Evolutionary conservation across 108 stramenopile species (phyloP).

Genomic region (Nitzschia palea): DNA sequence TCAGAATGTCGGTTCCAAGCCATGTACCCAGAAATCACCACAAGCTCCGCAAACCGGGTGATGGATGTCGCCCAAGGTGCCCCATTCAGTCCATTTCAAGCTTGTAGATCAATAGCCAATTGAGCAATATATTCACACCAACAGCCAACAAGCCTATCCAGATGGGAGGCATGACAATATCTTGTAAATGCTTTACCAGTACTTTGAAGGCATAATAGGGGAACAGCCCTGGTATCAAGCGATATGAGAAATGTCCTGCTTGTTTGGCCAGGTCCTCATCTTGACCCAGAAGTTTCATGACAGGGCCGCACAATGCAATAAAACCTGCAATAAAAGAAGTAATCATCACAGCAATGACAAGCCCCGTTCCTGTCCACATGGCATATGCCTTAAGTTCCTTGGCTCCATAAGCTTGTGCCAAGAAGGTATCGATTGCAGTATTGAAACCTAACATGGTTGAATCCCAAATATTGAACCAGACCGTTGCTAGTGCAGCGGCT

Average conservation of each 20-base stretch:
- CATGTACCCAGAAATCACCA: slow-evolving; percentile 26
- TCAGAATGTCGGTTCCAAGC: background rate
- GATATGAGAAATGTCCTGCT: slow-evolving; percentile 38
- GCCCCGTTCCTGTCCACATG: slow-evolving; percentile 35
- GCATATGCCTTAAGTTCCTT: slow-evolving; percentile 32
- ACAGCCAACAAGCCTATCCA: slow-evolving; percentile 43
- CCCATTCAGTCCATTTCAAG: slow-evolving; percentile 23
- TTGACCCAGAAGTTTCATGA: slow-evolving; percentile 44
- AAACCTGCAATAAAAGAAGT: slow-evolving; percentile 27
- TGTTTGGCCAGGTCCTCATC: slow-evolving; percentile 29
- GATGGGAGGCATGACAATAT: slow-evolving; percentile 29
- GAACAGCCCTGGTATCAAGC: slow-evolving; percentile 45
- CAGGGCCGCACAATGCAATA: slow-evolving; percentile 38
- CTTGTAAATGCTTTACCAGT: slow-evolving; percentile 45
- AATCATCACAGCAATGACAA: slow-evolving; percentile 18
- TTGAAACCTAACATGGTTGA: slow-evolving; percentile 44
- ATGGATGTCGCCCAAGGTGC: slow-evolving; percentile 52
- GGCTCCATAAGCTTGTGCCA: slow-evolving; percentile 43
- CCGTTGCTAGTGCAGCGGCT: slow-evolving; percentile 45
- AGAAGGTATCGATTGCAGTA: slow-evolving; percentile 46
- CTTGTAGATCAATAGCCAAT: slow-evolving; percentile 35
- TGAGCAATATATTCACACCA: slow-evolving; percentile 33
- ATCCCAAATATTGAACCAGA: slow-evolving; percentile 55
- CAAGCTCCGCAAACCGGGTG: slow-evolving; percentile 28
- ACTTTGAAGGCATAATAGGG: slow-evolving; percentile 47